A percentile compares a stretch with the other conserved stretches of the same genome.
Conservation (phyloP, 2,329 filamentous ascomycete species). For the Didymellaceae sp. region DNA sequence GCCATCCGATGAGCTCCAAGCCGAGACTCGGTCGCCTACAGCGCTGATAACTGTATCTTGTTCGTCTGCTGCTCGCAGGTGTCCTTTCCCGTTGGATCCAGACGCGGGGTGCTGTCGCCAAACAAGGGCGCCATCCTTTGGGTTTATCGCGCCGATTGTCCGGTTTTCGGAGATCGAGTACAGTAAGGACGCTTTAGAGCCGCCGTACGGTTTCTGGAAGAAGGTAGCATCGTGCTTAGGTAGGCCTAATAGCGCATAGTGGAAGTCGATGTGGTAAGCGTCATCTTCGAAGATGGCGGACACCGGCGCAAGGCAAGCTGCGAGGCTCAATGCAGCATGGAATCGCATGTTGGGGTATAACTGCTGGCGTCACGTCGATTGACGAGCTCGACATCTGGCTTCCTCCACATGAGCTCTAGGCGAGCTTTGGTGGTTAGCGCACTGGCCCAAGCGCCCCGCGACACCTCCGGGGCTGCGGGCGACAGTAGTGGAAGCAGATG, state of each 20-base stretch:
- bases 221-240: slow-evolving; percentile 86
- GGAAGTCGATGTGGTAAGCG: slow-evolving; percentile 90
- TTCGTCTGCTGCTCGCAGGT: slow-evolving; percentile 76
- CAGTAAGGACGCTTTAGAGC: slow-evolving; percentile 85
- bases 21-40: slow-evolving; percentile 70
- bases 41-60: slow-evolving; percentile 80
- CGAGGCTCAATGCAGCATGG: slow-evolving; percentile 43
- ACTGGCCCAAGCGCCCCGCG: too few species aligned
- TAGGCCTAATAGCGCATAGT: slow-evolving; percentile 84
- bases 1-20: slow-evolving; percentile 85
- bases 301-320: slow-evolving; percentile 57
- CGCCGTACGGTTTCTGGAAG: slow-evolving; percentile 85
- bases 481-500: too few species aligned
- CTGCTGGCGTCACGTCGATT: slow-evolving; percentile 10
- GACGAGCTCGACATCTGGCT: slow-evolving; percentile 5
- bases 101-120: slow-evolving; percentile 82
- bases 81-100: slow-evolving; percentile 39
- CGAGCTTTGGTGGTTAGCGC: too few species aligned
- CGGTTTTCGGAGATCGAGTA: slow-evolving; percentile 89
- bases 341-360: slow-evolving; percentile 45
- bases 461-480: too few species aligned
- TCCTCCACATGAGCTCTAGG: slow-evolving; percentile 15
- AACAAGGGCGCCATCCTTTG: slow-evolving; percentile 79
- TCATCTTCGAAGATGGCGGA: slow-evolving; percentile 86
- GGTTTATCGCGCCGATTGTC: slow-evolving; percentile 87